Evolutionary conservation across 2,329 filamentous ascomycete genomes (phyloP).

Genomic region (Aspergillus eucalypticola): DNA sequence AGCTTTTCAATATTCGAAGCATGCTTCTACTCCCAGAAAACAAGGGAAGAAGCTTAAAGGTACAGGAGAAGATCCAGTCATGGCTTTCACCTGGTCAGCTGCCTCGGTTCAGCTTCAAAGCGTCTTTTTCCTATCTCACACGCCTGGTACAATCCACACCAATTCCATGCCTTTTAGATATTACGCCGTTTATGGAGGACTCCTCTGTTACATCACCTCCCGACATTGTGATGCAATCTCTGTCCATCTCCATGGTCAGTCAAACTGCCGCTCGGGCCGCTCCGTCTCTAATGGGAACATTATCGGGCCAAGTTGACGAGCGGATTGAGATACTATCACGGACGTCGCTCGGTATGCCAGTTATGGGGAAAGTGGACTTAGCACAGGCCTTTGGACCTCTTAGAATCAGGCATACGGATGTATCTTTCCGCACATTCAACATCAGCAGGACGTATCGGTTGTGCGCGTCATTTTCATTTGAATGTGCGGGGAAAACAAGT

Average conservation of each 20-base stretch:
- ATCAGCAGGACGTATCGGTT: constrained; percentile 11
- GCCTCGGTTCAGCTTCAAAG: constrained; percentile 18
- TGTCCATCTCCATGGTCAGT: constrained; percentile 9
- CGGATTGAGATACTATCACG: constrained; percentile 10
- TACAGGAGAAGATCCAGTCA: constrained; percentile 15
- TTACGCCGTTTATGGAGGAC: constrained; percentile 10
- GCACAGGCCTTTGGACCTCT: constrained; percentile 11
- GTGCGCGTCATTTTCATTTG: constrained; percentile 7
- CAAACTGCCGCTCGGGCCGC: constrained; percentile 15
- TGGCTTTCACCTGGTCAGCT: constrained; percentile 17
- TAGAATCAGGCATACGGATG: constrained; percentile 8
- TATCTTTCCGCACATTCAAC: constrained; percentile 18
- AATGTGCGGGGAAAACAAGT: constrained; percentile 11
- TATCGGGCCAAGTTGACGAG: constrained; percentile 14
- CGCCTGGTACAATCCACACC: constrained; percentile 10
- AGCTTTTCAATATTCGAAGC: constrained; percentile 13
- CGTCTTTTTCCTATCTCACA: constrained; percentile 11
- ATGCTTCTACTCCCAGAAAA: constrained; percentile 15
- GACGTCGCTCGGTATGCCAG: constrained; percentile 6
- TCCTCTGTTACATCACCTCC: background rate
- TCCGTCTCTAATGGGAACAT: constrained; percentile 15
- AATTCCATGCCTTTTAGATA: constrained; percentile 6
- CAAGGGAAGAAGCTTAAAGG: constrained; percentile 7
- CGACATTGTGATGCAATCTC: constrained; percentile 6
- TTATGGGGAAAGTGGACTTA: constrained; percentile 8